phyloP scores from a whole-genome alignment of 495 filamentous ascomycete genomes.

The Darksidea phi region DNA sequence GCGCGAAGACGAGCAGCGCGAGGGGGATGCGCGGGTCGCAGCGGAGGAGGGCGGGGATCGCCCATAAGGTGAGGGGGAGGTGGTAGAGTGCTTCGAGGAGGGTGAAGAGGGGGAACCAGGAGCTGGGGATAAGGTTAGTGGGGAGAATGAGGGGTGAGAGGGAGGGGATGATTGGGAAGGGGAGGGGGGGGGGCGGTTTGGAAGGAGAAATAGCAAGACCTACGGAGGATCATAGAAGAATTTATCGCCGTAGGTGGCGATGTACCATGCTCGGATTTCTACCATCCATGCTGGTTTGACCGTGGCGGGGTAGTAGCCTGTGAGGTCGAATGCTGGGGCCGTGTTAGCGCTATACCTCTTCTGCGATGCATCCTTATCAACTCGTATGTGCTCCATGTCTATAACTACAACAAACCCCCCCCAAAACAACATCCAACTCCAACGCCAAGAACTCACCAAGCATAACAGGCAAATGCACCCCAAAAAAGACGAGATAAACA shows the following conservation, averaged over 20 bases:
- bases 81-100: conserved; percentile 70
- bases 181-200: background rate
- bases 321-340: conserved; percentile 61
- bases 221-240: conserved; percentile 65
- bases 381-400: no score
- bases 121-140: conserved; percentile 24
- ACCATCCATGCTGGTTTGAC: conserved; percentile 54
- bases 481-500: conserved; percentile 68
- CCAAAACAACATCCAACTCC: no score
- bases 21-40: conserved; percentile 60
- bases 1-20: conserved; percentile 65
- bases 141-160: background rate
- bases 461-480: conserved; percentile 65
- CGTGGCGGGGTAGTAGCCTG: conserved; percentile 55
- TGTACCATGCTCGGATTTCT: conserved; percentile 60
- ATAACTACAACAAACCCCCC: no score
- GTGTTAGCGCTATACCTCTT: no score
- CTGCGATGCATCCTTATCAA: no score
- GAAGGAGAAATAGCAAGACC: conserved; percentile 10
- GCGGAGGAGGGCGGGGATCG: conserved; percentile 51
- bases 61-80: conserved; percentile 67
- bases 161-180: conserved; percentile 4
- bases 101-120: conserved; percentile 69
- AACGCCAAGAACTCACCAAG: conserved; percentile 64
- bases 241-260: conserved; percentile 69